Base-by-base conservation (phyloP, 352 stramenopile genomes). In the Phytophthora parvispora region DNA sequence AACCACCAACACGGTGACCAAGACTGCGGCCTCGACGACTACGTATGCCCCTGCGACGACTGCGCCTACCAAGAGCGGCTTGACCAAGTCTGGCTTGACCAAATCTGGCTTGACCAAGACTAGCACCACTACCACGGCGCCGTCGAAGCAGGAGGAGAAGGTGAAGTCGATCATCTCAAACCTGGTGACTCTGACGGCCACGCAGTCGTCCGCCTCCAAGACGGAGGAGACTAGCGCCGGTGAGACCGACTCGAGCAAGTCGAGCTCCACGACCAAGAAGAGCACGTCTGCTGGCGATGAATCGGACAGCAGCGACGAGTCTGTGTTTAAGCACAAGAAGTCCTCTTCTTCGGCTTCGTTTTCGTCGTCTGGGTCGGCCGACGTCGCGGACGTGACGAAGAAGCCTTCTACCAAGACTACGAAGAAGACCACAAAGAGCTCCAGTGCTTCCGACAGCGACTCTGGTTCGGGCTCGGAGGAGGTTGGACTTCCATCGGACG, bases 401-500 rank as follows among this genome's bases (percentile, higher is more conserved):
- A 77, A 61, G 40, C 60, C 69, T 42, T 74, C 62, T 29, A 74
- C 58, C 7, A 77, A 73, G 59, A 75, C 60, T 2, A 50, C 53
- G 8, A 54, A 58, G 31, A 58, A 75, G 36, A 57, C 36, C 36
- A 20, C 36, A 18, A 13, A 49, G 4, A 45, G 40, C 56, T 25
- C 53, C 28, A 55, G 58, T n/a, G 25, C 57, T 32, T 58, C 28
- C 28, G 60, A 56, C 36, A 73, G 52, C 47, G 62, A 20, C 32
- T 76, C 67, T 40, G 60, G 56, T 10, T 75, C 60, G 50, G 60
- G 64, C 27, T 77, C 55, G 20, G 57, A 67, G 36, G 42, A 66
- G 29, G 36, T 66, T 31, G 53, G 40, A 29, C 32, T 74, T 25
- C 16, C 38, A 22, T 43, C 13, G 31, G 18, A 40, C 10, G 8